Conservation (phyloP, 495 filamentous ascomycete genomes). For the Penicillium salamii region DNA sequence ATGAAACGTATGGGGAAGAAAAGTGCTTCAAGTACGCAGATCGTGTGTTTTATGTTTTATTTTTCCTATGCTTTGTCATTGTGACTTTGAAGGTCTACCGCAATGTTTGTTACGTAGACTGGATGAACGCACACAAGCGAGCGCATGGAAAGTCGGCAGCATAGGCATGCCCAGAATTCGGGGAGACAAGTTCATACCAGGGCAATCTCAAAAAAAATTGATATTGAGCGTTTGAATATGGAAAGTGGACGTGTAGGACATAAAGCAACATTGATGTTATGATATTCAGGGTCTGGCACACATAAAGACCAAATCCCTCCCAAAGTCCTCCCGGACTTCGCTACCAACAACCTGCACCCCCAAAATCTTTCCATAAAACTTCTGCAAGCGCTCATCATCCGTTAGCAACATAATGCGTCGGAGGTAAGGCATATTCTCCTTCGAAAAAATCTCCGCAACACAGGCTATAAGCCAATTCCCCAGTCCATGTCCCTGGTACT, state of each 20-base stretch:
- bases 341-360: slow-evolving; percentile 40
- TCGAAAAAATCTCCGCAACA: slow-evolving; percentile 49
- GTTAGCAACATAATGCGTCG: slow-evolving; percentile 53
- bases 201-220: background rate
- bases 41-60: no score
- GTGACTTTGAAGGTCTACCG: no score
- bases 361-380: slow-evolving; percentile 47
- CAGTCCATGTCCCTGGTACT: slow-evolving; percentile 58
- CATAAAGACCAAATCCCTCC: slow-evolving; percentile 20
- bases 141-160: no score
- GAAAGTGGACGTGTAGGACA: no score
- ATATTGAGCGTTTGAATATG: no score
- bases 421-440: slow-evolving; percentile 50
- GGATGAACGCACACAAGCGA: no score
- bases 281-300: slow-evolving; percentile 16
- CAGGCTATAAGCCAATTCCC: slow-evolving; percentile 61
- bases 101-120: no score
- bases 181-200: background rate
- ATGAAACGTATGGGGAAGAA: no score
- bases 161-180: no score
- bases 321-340: slow-evolving; percentile 21
- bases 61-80: no score
- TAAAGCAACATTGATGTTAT: no score
- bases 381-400: slow-evolving; percentile 23
- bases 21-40: no score